Base-by-base conservation (phyloP, 1,284 basidiomycete species). In the Sanghuangporus weigelae region DNA sequence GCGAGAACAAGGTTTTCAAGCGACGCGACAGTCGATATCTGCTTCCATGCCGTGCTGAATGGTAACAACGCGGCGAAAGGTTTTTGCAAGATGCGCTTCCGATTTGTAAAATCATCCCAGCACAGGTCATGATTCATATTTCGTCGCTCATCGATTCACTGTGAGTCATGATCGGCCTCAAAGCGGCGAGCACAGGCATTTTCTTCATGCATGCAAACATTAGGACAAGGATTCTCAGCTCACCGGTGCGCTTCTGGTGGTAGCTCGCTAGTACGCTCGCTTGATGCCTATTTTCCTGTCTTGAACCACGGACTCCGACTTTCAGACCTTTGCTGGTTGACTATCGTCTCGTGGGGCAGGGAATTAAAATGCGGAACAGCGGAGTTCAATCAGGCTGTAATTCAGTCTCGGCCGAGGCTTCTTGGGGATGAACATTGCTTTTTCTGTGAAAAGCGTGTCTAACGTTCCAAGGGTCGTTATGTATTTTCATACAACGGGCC, bases 351-450 rank as follows among this genome's bases (percentile, higher is more conserved):
- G 44, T 38, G 26, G 21, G 19, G 46, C 6, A 49, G 48, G 23
- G 48, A 60, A 60, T 40, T 35, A 44, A 51, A 38, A n/a, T 39
- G 19, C 35, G 55, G 55, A 39, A 39, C 51, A 39, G 36, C 49
- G 58, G 19, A 39, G 11, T 54, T 39, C 50, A 14, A 36, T 19
- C 31, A 42, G 19, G 48, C n/a, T 11, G 48, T 26, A 49, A n/a
- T 42, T 26, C 14, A 23, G 38, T 11, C 23, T 60, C 58, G 58
- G 58, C 58, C 58, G 58, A 60, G 46, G 42, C 23, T 21, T 42
- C 21, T 23, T 42, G 55, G 40, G 38, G 48, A 60, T 40, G 48
- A 26, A 46, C 35, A 8, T 14, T n/a, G 16, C 19, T 36, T 50
- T 40, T 51, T 51, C 38, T 38, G 48, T 23, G 35, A 21, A 23